Base-by-base conservation (phyloP, 371 early-diverging fungal genomes). In the Zopfochytrium polystomum region DNA sequence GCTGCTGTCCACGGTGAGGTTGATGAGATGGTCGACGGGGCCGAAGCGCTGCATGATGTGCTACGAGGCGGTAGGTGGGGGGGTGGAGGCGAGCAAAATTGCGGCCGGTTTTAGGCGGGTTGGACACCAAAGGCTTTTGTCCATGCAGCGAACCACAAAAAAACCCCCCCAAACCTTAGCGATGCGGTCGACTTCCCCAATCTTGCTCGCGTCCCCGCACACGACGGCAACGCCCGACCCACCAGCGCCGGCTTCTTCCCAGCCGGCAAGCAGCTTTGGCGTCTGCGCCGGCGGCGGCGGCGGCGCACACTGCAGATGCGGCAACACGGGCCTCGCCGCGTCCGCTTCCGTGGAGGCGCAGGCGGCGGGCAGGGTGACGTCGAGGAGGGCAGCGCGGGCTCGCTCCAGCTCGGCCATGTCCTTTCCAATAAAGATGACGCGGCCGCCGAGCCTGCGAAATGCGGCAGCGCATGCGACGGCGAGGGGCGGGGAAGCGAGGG, bases 1-100 rank as follows among this genome's bases (percentile, higher is more conserved):
- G n/a, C n/a, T n/a, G n/a, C n/a, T n/a, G 22, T 55, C 55, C 33
- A 80, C 77, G 29, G 85, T 32, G 27, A 88, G 65, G 72, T 85
- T 84, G 35, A 88, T 73, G 47, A 87, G 73, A 45, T 60, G 26
- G 18, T 58, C 47, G 5, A 60, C 54, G 20, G 56, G 60, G 13
- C 69, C 69, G 34, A 59, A 65, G n/a, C 30, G 26, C 30, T 58
- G 59, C 31, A 26, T 50, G 22, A 65, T 59, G 3, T 31, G 44
- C 60, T 58, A 11, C 22, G 22, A 43, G 22, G 13, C n/a, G n/a
- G 42, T 42, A n/a, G n/a, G n/a, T n/a, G n/a, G n/a, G n/a, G n/a
- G n/a, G 13, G n/a, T 42, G 42, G 42, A 15, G n/a, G n/a, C 11
- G n/a, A 42, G n/a, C 11, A 42, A 42, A 42, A 42, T 57, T 57